Evolutionary conservation across 176 grass and related monocot genomes (phyloP), one percentile per base, ranked within the genome.

Genomic region (Triticum monococcum): DNA sequence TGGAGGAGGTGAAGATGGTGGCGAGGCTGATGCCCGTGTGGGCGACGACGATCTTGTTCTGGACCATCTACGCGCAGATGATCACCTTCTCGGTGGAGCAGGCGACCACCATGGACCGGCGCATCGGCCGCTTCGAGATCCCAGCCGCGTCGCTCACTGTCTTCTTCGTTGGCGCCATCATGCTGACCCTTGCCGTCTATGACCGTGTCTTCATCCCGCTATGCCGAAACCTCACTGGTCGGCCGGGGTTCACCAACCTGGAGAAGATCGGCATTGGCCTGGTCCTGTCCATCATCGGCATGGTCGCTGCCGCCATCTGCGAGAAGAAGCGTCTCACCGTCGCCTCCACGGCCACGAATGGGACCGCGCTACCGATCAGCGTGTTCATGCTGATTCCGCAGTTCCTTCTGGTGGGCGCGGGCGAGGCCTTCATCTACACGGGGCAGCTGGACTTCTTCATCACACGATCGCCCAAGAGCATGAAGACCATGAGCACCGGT

Each of bases 1-100:
- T 97, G 2, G 95, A 97, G 90, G 95, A 97, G 86, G 95, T 97
- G 33, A 75, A 75, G 72, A 75, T 75, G 72, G 72, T 75, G 41
- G 72, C 13, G 72, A 75, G 72, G 72, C 41, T 75, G 24, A 75
- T 75, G 72, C 72, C 72, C 0, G 72, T 75, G 23, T 75, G 72
- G 72, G 72, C 41, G 20, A 97, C 95, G 60, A 97, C 92, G 0
- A 94, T 97, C 88, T 86, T 97, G 60, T 97, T 97, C 90, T 97
- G 95, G 95, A 97, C 95, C 60, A 87, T 91, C 37, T 97, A 94
- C 17, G 95, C 92, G 6, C 95, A 97, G 78, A 92, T 97, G 83
- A 97, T 97, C 88, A 97, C 95, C 26, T 97, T 97, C 84, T 97
- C 95, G 20, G 95, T 97, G 66, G 95, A 94, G 77, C 95, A 97